Evolutionary conservation across 441 rosid species (phyloP).

Genomic region (Raphanus hybrid): DNA sequence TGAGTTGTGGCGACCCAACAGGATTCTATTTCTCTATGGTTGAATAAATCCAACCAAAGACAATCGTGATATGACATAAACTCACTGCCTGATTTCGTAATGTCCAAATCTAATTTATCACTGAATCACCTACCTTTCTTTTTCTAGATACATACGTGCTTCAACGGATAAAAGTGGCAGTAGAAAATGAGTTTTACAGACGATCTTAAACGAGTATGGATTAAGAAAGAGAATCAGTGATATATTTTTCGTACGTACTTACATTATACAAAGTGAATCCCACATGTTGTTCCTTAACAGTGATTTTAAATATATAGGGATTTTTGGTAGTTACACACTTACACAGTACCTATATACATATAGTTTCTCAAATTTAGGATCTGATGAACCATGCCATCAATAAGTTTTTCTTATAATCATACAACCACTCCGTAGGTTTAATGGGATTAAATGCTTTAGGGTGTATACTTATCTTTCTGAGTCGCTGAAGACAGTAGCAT

Average conservation of each 20-base stretch:
- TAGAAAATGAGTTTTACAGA: background rate
- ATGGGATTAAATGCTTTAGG: background rate
- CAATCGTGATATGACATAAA: conserved; percentile 5
- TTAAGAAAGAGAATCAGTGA: background rate
- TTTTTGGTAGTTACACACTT: background rate
- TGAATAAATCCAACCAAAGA: conserved; percentile 31
- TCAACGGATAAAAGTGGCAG: background rate
- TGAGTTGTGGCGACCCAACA: conserved; percentile 6
- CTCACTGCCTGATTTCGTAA: conserved; percentile 25
- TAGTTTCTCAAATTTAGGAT: background rate
- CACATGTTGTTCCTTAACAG: background rate
- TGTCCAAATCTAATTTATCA: conserved; percentile 17
- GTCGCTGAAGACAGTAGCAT: background rate
- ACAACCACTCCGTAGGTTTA: background rate
- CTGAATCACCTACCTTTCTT: conserved; percentile 7
- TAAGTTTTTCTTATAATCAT: background rate
- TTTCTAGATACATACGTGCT: background rate
- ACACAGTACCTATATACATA: background rate
- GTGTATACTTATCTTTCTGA: background rate
- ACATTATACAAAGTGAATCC: background rate
- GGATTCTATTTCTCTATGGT: conserved; percentile 19
- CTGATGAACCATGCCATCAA: background rate
- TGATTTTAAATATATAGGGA: background rate
- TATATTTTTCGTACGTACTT: background rate
- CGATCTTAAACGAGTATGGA: background rate